Base-by-base conservation (phyloP, 257 asterid genomes). In the Ophiorrhiza pumila region DNA sequence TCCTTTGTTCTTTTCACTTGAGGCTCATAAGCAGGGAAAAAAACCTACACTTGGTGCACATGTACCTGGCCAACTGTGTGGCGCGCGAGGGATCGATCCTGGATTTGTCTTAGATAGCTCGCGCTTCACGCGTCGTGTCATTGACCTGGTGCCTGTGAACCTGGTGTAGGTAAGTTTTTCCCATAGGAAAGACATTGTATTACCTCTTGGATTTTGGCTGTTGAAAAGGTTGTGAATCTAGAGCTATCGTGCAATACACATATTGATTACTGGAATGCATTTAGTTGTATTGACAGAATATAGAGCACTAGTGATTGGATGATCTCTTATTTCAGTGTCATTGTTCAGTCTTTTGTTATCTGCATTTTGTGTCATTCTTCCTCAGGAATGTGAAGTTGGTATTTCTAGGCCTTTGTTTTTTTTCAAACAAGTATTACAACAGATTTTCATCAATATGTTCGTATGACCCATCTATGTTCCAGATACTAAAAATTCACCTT, bases 91-190 rank as follows among this genome's bases (percentile, higher is more conserved):
- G 64, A 63, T 7, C 7, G 52, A 47, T 61, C 29, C 31, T 37
- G 72, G 43, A 43, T 15, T 46, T 70, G 35, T 72, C 75, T 76
- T 76, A 60, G 71, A 60, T 64, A 45, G 34, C 56, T 27, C 29
- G 46, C 15, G 71, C 70, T 68, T 69, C 80, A 76, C 66, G 80
- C 60, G 80, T 72, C 25, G 27, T 50, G 64, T 70, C 80, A 76
- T 70, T 70, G 80, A 62, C 72, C 80, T 42, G 80, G 80, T 76
- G 76, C 76, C 67, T 76, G 80, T 76, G 80, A 49, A 53, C 72
- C 75, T 42, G 71, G 75, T 76, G 80, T 76, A 61, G 76, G 76
- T 70, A 52, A 76, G 80, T 69, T 61, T 69, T 49, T 27, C 61
- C 72, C 10, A 11, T n/a, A 47, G 63, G 69, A 32, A 32, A 46